A percentile compares a stretch with the other conserved stretches of the same genome.
Evolutionary conservation across 1,139 yeast genomes (phyloP).

Genomic region (Magnusiomyces magnusii): DNA sequence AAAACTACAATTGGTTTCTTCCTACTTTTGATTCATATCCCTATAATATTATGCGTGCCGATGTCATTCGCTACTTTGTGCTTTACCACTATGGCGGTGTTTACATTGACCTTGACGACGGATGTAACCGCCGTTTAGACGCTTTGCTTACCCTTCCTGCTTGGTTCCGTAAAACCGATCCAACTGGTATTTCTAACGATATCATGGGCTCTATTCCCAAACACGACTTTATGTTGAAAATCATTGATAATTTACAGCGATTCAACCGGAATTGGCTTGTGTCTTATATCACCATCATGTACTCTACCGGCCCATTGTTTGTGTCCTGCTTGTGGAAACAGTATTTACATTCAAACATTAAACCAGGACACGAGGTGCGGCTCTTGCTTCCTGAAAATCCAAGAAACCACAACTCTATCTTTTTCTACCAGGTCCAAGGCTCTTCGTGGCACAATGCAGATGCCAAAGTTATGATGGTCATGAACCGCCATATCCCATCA

Average conservation of each 20-base stretch:
- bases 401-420: slow-evolving; percentile 26
- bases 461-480: slow-evolving; percentile 62
- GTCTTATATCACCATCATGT: slow-evolving; percentile 90
- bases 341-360: slow-evolving; percentile 60
- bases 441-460: slow-evolving; percentile 88
- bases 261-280: slow-evolving; percentile 42
- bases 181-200: slow-evolving; percentile 92
- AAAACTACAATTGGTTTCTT: slow-evolving; percentile 81
- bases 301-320: slow-evolving; percentile 86
- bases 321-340: slow-evolving; percentile 82
- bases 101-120: slow-evolving; percentile 86
- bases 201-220: slow-evolving; percentile 84
- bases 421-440: slow-evolving; percentile 67
- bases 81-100: slow-evolving; percentile 81
- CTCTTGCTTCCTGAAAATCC: slow-evolving; percentile 64
- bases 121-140: slow-evolving; percentile 69
- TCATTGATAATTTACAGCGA: slow-evolving; percentile 51
- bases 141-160: slow-evolving; percentile 77
- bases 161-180: slow-evolving; percentile 77
- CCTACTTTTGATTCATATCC: slow-evolving; percentile 68
- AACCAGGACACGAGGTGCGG: slow-evolving; percentile 27
- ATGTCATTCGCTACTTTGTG: slow-evolving; percentile 85
- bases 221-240: slow-evolving; percentile 78
- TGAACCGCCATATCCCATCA: slow-evolving; percentile 62
- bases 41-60: slow-evolving; percentile 84